phyloP scores from a whole-genome alignment of 2,329 filamentous ascomycete species.

The Xylaria sp. region DNA sequence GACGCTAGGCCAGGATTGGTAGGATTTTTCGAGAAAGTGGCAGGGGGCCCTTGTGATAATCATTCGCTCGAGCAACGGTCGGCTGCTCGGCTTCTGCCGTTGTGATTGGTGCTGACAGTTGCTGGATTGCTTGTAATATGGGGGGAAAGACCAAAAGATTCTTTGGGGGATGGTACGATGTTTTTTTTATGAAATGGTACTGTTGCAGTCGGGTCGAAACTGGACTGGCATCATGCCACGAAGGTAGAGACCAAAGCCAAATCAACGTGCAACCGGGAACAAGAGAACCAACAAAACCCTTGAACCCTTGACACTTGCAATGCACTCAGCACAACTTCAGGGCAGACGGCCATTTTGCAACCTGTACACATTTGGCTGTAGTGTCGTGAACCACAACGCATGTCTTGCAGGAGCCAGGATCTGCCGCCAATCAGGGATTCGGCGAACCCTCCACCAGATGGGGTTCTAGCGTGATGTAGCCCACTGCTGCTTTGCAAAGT shows the following conservation, averaged over 20 bases:
- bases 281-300: constrained; percentile 14
- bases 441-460: constrained; percentile 24
- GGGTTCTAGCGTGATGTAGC: constrained; percentile 22
- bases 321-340: constrained; percentile 3
- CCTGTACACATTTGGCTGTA: neutral
- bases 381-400: constrained; percentile 17
- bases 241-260: constrained; percentile 11
- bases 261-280: constrained; percentile 6
- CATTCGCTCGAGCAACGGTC: constrained; percentile 21
- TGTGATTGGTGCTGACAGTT: constrained; percentile 15
- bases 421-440: constrained; percentile 22
- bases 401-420: constrained; percentile 37
- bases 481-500: constrained; percentile 24
- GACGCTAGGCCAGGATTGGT: constrained; percentile 31
- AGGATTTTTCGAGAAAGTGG: constrained; percentile 38
- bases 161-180: constrained; percentile 23
- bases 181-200: constrained; percentile 4
- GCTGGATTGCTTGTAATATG: neutral
- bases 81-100: constrained; percentile 31
- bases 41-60: constrained; percentile 33
- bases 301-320: constrained; percentile 18
- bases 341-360: constrained; percentile 7
- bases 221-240: constrained; percentile 30
- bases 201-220: constrained; percentile 28
- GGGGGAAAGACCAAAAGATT: neutral